phyloP scores from a whole-genome alignment of 2,329 filamentous ascomycete species.

The Cladobotryum mycophilum region DNA sequence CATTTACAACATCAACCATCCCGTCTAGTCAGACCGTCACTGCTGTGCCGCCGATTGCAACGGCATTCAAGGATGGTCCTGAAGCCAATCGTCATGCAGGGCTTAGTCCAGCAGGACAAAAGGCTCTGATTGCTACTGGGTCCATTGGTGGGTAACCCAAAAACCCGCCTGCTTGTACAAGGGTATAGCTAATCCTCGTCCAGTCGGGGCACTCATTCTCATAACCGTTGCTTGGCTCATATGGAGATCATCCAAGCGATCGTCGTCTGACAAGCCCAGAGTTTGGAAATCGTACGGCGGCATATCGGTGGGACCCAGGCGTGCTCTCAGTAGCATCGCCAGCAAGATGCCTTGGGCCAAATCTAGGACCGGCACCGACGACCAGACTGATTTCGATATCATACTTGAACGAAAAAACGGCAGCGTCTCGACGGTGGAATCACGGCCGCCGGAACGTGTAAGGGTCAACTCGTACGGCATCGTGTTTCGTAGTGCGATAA shows the following conservation, averaged over 20 bases:
- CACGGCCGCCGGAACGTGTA: background rate
- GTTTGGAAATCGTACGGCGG: conserved; percentile 1
- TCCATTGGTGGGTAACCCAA: conserved; percentile 14
- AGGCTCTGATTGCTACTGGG: conserved; percentile 16
- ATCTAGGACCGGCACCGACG: no score
- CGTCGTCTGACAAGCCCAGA: conserved; percentile 5
- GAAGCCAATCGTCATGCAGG: background rate
- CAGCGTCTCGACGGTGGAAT: background rate
- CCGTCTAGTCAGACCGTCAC: background rate
- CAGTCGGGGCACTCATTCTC: conserved; percentile 38
- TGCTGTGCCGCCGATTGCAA: background rate
- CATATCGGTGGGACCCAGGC: background rate
- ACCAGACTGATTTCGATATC: no score
- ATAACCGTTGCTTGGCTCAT: conserved; percentile 40
- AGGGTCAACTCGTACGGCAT: conserved; percentile 10
- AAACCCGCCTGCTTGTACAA: no score
- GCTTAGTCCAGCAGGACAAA: conserved; percentile 8
- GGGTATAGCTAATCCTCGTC: background rate
- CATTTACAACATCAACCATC: background rate
- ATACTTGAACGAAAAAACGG: no score
- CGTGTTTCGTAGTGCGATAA: conserved; percentile 2
- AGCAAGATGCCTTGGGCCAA: no score
- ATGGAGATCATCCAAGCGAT: conserved; percentile 26
- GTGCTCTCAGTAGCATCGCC: no score
- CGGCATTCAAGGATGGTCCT: background rate